Base-by-base conservation (phyloP, 148 eudicot species). In the Bassia scoparia region DNA sequence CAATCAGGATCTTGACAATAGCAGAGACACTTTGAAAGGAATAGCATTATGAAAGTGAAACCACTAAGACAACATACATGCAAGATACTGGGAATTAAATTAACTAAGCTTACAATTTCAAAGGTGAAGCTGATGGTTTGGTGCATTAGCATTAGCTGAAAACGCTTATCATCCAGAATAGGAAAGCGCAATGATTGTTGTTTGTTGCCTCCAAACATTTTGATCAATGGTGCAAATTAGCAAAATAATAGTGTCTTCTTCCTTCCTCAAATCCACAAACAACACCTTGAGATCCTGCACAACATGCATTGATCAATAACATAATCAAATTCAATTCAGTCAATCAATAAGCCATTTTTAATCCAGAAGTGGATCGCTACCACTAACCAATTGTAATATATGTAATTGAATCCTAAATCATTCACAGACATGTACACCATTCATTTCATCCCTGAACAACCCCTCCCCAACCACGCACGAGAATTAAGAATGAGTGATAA, bases 141-240 rank as follows among this genome's bases (percentile, higher is more conserved):
- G 78, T 27, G 87, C 80, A n/a, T 72, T 87, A 21, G 86, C 69
- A 61, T 86, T 69, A 84, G 89, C 81, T 79, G 98, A 59, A 83
- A 80, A 15, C 73, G 81, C 59, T 83, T 84, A 23, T 89, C 87
- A 53, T 86, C 96, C 78, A 61, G 72, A 84, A 89, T 79, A 34
- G 92, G 96, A n/a, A 79, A 83, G 77, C 12, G 82, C 75, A n/a
- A 54, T 84, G 71, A 62, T 79, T 83, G 72, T 53, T 77, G 81
- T n/a, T 69, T 89, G 81, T 84, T 86, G 74, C 92, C 89, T 80
- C 97, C 91, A 62, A 89, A 80, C 98, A 93, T 93, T 77, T 68
- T 70, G 31, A 73, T 44, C 44, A 26, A 11, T 0, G 29, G 48
- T 38, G 46, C 37, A 27, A n/a, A 26, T 6, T 63, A 48, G 55